Base-by-base conservation (phyloP, 176 grass and related monocot genomes). In the Triticum dicoccoides region DNA sequence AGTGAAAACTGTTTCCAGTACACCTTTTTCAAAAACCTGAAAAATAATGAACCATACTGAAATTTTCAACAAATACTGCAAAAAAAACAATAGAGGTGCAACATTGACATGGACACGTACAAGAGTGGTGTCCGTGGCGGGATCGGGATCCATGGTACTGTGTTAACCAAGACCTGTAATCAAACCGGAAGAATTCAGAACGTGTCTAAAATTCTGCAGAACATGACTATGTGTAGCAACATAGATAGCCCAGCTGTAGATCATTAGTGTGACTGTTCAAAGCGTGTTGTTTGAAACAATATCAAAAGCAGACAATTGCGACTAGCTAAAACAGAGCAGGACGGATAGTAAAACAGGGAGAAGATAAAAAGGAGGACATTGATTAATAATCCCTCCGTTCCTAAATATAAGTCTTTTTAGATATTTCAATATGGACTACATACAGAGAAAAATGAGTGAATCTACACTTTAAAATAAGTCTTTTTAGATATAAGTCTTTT, bases 181-280 rank as follows among this genome's bases (percentile, higher is more conserved):
- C 56, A 61, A 61, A 61, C 56, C 17, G 56, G 17, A 61, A 61
- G 56, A 61, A 15, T 21, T 61, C 17, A 61, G 56, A 61, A 61
- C 6, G 56, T 2, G 56, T 61, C 56, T 61, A 61, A n/a, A 61
- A 61, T 61, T 61, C 56, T 21, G 56, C 20, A 61, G 56, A 61
- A n/a, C 20, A 61, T 61, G 20, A 61, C 79, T 92, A 94, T 94
- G 84, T 93, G 65, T 65, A 76, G 63, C 23, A 84, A 66, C 56
- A 61, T 61, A 61, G 56, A 75, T 15, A 69, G 11, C 3, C 1
- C 3, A 73, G 73, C 30, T 54, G 65, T 1, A 78, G 20, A 24
- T 65, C 27, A 86, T 34, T 42, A 73, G 5, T 74, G 32, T 0
- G 4, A 85, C 49, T 77, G 3, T 70, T 41, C 3, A 4, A 49